These are phyloP conservation scores for Aspergillus brasiliensis DNA, from an alignment of 2,329 filamentous ascomycete genomes.

Conservation along the genomic window DNA sequence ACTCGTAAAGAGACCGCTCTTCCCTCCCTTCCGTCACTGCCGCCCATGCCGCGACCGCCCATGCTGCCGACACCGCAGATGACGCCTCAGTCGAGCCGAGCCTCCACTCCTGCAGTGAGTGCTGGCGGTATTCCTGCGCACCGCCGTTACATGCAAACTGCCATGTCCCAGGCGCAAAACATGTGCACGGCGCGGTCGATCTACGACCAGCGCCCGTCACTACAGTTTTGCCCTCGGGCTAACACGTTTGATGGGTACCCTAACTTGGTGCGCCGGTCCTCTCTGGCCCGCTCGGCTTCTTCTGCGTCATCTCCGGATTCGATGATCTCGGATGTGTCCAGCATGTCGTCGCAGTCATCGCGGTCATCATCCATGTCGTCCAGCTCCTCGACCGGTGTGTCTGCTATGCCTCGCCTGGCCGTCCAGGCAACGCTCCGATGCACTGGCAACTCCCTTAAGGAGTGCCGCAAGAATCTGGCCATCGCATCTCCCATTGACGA, in stretches of 20 bases:
- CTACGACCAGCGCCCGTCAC: constrained; percentile 53
- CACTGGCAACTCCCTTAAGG: constrained; percentile 41
- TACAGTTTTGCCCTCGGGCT: constrained; percentile 36
- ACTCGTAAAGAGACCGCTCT: constrained; percentile 44
- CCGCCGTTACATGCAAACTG: constrained; percentile 60
- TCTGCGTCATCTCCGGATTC: constrained; percentile 62
- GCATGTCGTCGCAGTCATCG: constrained; percentile 56
- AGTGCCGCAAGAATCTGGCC: constrained; percentile 37
- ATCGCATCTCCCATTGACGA: constrained; percentile 45
- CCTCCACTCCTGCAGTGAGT: constrained; percentile 65
- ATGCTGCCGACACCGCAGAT: constrained; percentile 64
- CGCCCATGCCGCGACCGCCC: constrained; percentile 55
- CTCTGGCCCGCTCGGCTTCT: constrained; percentile 55
- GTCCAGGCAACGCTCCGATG: constrained; percentile 44
- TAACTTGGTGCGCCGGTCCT: constrained; percentile 51
- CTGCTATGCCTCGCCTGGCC: constrained; percentile 37
- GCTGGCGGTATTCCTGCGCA: constrained; percentile 50
- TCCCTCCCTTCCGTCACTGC: constrained; percentile 54
- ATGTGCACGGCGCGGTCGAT: constrained; percentile 58
- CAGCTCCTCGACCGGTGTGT: constrained; percentile 36
- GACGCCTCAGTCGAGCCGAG: constrained; percentile 58
- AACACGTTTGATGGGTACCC: constrained; percentile 52
- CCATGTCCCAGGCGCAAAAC: constrained; percentile 60
- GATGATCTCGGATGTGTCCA: constrained; percentile 62
- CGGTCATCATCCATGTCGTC: constrained; percentile 54